phyloP scores from a whole-genome alignment of 768 basidiomycete species.

The Pisolithus orientalis region DNA sequence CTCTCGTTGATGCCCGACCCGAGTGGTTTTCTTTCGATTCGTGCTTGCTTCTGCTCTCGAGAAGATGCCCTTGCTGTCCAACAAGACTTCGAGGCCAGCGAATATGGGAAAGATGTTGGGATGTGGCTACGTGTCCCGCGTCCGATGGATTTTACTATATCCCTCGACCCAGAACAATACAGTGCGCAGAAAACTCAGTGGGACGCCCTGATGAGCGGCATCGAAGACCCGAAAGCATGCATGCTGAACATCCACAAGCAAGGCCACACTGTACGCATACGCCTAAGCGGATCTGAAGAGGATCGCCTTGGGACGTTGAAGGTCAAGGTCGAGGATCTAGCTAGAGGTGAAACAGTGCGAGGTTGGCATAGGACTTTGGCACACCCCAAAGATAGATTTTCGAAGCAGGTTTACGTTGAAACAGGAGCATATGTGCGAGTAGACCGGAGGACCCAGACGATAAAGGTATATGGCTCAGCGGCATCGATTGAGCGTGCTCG shows the following conservation, averaged over 20 bases:
- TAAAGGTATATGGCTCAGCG: conserved; percentile 43
- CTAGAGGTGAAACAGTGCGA: conserved; percentile 41
- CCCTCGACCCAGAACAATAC: conserved; percentile 44
- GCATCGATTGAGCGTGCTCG: conserved; percentile 36
- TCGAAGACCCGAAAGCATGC: conserved; percentile 32
- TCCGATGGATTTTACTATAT: conserved; percentile 46
- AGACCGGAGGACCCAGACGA: conserved; percentile 39
- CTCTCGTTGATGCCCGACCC: conserved; percentile 10
- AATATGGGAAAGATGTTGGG: conserved; percentile 25
- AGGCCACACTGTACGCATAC: conserved; percentile 30
- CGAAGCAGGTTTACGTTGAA: conserved; percentile 26
- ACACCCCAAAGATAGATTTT: conserved; percentile 23
- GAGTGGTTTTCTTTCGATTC: conserved; percentile 31
- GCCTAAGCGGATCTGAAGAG: conserved; percentile 45
- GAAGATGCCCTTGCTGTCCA: conserved; percentile 40
- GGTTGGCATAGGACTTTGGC: conserved; percentile 47
- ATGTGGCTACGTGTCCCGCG: conserved; percentile 40
- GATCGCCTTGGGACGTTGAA: conserved; percentile 51
- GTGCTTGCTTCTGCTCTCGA: conserved; percentile 43
- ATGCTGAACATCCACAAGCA: conserved; percentile 25
- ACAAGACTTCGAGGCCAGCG: conserved; percentile 28
- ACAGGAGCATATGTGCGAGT: conserved; percentile 38
- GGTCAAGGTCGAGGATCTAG: conserved; percentile 52
- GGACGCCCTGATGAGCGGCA: conserved; percentile 35
- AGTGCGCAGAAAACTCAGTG: conserved; percentile 44